These are phyloP conservation scores for Micromonas pusilla DNA, from an alignment of 139 green algal genomes.

Conservation along the genomic window DNA sequence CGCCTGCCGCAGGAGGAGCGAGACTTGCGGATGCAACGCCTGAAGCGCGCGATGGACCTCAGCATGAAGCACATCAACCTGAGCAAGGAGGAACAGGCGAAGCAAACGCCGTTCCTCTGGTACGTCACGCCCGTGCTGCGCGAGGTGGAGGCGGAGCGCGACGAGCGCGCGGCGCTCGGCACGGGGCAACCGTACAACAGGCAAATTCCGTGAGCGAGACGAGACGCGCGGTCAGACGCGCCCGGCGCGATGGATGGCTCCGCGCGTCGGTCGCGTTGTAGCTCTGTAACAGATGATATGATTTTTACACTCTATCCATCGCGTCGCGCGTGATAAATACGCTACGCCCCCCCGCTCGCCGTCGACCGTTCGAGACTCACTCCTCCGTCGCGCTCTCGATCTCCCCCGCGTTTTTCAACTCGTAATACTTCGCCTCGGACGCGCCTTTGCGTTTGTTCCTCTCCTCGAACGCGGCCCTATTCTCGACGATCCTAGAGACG, in stretches of 20 bases:
- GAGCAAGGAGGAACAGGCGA: conserved; percentile 60
- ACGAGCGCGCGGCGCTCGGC: conserved; percentile 37
- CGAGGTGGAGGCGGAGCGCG: conserved; percentile 43
- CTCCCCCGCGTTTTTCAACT: conserved; percentile 30
- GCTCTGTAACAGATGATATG: no score
- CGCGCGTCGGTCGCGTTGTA: no score
- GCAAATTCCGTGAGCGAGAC: conserved; percentile 46
- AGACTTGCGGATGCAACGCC: conserved; percentile 77
- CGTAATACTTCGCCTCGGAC: conserved; percentile 69
- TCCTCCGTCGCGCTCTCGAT: not conserved
- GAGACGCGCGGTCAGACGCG: not conserved
- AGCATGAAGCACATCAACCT: conserved; percentile 84
- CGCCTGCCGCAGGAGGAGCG: conserved; percentile 80
- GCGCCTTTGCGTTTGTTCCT: conserved; percentile 66
- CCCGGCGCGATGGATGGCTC: not conserved
- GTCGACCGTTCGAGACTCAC: not conserved
- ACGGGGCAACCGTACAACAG: conserved; percentile 57
- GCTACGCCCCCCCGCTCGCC: no score
- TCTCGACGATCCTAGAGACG: conserved; percentile 87
- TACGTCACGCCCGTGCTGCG: conserved; percentile 37
- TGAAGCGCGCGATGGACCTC: conserved; percentile 89
- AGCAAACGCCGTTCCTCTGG: conserved; percentile 80
- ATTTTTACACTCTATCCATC: no score
- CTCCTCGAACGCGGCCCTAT: conserved; percentile 72
- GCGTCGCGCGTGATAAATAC: no score